Conservation (phyloP, 169 alveolate species). For the Eimeria maxima region DNA sequence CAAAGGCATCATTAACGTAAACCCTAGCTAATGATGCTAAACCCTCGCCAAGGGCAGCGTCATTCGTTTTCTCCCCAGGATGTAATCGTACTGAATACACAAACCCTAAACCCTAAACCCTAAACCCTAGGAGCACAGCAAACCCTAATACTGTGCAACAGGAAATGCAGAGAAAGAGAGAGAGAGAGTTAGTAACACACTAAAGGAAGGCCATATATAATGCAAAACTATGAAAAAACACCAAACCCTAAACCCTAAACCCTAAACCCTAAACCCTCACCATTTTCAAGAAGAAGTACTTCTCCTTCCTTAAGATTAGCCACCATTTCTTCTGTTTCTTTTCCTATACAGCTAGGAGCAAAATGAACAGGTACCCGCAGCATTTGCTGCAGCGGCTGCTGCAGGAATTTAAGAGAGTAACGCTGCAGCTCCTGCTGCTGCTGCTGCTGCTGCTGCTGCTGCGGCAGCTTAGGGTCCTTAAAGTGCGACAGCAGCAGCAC, state of each 20-base stretch:
- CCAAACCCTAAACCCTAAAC: conserved; percentile 25
- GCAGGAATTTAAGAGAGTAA: background rate
- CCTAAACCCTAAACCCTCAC: conserved; percentile 87
- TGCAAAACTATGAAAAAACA: background rate
- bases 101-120: conserved; percentile 5
- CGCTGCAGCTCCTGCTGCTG: conserved; percentile 11
- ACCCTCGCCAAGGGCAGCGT: conserved; percentile 72
- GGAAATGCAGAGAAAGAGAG: too few relatives aligned
- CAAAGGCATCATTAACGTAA: conserved; percentile 99
- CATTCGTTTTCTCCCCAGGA: conserved; percentile 65
- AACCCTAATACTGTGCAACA: background rate
- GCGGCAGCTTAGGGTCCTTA: conserved; percentile 83
- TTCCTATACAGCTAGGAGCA: conserved; percentile 96
- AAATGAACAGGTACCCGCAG: conserved; percentile 85
- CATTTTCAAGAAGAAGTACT: conserved; percentile 96
- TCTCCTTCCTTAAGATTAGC: conserved; percentile 92
- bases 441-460: conserved; percentile 68
- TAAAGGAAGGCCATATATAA: too few relatives aligned
- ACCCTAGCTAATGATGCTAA: conserved; percentile 94
- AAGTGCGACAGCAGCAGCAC: conserved; percentile 90
- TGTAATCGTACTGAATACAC: conserved; percentile 47
- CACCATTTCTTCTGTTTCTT: conserved; percentile 90
- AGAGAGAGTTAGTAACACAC: too few relatives aligned
- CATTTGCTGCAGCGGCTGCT: conserved; percentile 76
- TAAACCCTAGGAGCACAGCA: background rate